Conservation (phyloP, 129 eudicot species). For the Scalesia atractyloides region DNA sequence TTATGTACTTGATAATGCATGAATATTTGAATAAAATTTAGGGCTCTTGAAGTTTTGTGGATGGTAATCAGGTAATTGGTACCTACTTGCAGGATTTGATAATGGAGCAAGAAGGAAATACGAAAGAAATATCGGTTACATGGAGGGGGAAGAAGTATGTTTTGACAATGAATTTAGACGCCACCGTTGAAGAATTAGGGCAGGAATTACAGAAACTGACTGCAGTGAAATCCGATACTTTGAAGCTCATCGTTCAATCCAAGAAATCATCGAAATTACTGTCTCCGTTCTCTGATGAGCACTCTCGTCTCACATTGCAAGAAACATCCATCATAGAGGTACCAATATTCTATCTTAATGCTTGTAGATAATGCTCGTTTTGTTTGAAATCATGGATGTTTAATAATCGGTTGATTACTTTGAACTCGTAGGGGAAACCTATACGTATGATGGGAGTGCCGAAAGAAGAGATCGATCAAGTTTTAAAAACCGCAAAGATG, state of each 20-base stretch:
- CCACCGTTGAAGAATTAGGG: conserved; percentile 69
- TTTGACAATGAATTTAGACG: conserved; percentile 47
- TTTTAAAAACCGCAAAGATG: conserved; percentile 50
- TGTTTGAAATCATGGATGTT: background rate
- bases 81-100: conserved; percentile 28
- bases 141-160: conserved; percentile 79
- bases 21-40: background rate
- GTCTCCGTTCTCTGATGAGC: conserved; percentile 71
- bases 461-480: conserved; percentile 74
- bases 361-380: background rate
- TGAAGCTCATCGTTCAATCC: conserved; percentile 69
- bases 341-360: conserved; percentile 3
- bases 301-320: conserved; percentile 54
- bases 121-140: conserved; percentile 43
- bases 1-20: background rate
- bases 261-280: conserved; percentile 61
- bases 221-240: conserved; percentile 68
- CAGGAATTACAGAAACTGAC: conserved; percentile 66
- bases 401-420: background rate
- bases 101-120: conserved; percentile 54
- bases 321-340: conserved; percentile 63
- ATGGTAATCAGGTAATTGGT: conserved; percentile 10
- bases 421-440: conserved; percentile 66
- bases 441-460: conserved; percentile 90
- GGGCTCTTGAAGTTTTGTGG: conserved; percentile 12